Evolutionary conservation across 2,329 filamentous ascomycete genomes (phyloP).

Genomic region (Neofusicoccum ribis): DNA sequence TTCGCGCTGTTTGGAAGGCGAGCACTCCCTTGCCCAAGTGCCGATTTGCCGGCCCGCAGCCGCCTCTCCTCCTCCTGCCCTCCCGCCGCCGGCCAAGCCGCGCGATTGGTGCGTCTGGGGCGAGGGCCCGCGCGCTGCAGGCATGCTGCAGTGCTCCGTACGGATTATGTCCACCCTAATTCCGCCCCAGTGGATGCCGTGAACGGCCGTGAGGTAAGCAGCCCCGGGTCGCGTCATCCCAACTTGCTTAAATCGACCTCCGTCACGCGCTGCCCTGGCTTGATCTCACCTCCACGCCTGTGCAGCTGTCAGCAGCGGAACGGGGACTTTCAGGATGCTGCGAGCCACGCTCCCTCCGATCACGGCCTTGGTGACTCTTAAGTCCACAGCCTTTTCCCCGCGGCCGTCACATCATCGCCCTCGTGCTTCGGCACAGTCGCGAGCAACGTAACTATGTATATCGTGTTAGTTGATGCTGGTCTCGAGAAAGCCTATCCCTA

Average conservation of each 20-base stretch:
- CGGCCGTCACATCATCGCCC: background rate
- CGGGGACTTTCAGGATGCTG: background rate
- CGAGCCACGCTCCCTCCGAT: background rate
- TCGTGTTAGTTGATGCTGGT: slow-evolving; percentile 2
- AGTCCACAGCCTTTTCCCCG: too few species aligned
- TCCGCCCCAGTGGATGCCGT: background rate
- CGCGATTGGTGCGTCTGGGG: background rate
- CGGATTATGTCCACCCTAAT: background rate
- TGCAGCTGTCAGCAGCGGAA: too few species aligned
- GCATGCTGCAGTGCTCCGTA: too few species aligned
- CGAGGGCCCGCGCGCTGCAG: background rate
- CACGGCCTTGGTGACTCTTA: too few species aligned
- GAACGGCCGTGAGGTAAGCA: too few species aligned
- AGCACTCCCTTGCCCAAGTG: background rate
- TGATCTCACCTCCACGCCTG: too few species aligned
- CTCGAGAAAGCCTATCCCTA: background rate
- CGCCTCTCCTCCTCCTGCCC: background rate
- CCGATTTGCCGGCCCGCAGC: slow-evolving; percentile 9
- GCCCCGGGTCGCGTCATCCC: too few species aligned
- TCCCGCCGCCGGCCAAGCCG: background rate
- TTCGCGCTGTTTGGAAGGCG: background rate
- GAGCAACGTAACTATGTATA: background rate
- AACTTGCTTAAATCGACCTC: background rate
- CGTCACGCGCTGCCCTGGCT: background rate
- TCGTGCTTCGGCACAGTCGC: background rate